Percentiles rank a stretch among this genome's conserved stretches.
Conservation (phyloP, 164 flowering plant genomes). For the Macadamia integrifolia region DNA sequence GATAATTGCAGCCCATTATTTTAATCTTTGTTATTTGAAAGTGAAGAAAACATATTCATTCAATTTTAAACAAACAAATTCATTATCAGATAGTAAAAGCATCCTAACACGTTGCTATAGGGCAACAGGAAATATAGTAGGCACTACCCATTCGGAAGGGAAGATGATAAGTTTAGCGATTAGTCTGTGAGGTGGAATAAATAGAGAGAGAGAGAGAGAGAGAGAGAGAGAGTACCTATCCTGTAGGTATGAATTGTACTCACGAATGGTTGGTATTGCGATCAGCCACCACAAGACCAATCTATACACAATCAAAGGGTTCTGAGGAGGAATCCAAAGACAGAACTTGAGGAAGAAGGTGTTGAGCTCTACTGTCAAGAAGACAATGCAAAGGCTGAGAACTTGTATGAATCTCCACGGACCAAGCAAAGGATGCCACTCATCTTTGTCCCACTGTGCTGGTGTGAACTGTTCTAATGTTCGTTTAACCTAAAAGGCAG, state of each 20-base stretch:
- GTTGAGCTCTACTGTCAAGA: conserved; percentile 92
- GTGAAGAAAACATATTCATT: neutral
- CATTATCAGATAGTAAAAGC: no score
- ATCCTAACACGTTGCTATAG: no score
- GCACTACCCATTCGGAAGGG: no score
- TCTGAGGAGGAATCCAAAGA: conserved; percentile 97
- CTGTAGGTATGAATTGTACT: conserved; percentile 89
- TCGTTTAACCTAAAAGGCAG: conserved; percentile 61
- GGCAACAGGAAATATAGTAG: neutral
- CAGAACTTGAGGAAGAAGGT: conserved; percentile 96
- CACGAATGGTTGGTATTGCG: conserved; percentile 93
- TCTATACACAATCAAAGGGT: conserved; percentile 80
- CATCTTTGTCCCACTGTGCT: conserved; percentile 99
- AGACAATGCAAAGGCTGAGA: conserved; percentile 73
- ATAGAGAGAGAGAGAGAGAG: neutral
- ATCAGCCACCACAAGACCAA: conserved; percentile 94
- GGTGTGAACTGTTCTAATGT: conserved; percentile 97
- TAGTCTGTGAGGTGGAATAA: no score
- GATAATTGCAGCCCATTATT: no score
- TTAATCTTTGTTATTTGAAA: no score
- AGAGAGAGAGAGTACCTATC: conserved; percentile 53
- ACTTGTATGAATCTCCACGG: conserved; percentile 99
- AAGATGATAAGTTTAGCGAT: no score
- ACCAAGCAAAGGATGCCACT: conserved; percentile 95
- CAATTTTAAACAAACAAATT: no score